phyloP scores from a whole-genome alignment of 2,329 filamentous ascomycete species.

The Penicillium sp. region DNA sequence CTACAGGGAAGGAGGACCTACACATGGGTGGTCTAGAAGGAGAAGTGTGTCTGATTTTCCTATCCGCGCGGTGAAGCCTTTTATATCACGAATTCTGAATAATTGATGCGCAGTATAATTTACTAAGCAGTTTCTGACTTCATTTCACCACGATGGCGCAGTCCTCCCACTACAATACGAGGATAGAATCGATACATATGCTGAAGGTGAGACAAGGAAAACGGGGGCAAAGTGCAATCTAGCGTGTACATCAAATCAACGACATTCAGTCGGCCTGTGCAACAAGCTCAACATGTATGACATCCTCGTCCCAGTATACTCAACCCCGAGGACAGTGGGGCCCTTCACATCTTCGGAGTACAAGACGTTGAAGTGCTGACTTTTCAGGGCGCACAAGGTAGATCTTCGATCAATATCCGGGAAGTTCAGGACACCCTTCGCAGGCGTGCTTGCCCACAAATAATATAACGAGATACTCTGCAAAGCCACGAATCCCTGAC shows the following conservation, averaged over 20 bases:
- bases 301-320: slow-evolving; percentile 23
- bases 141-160: too few species aligned
- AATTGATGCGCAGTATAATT: too few species aligned
- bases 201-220: too few species aligned
- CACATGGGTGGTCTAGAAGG: too few species aligned
- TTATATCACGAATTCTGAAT: too few species aligned
- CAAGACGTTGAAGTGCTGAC: slow-evolving; percentile 13
- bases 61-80: too few species aligned
- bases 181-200: too few species aligned
- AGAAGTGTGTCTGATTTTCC: too few species aligned
- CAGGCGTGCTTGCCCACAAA: slow-evolving; percentile 19
- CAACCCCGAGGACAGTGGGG: slow-evolving; percentile 18
- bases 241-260: not conserved
- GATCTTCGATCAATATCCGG: slow-evolving; percentile 17
- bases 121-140: too few species aligned
- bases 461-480: slow-evolving; percentile 22
- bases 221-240: too few species aligned
- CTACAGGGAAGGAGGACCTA: too few species aligned
- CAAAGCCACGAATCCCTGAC: slow-evolving; percentile 9
- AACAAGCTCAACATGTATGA: slow-evolving; percentile 17
- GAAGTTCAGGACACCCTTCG: slow-evolving; percentile 19
- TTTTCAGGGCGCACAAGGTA: not conserved
- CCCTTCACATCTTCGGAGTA: slow-evolving; percentile 19
- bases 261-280: slow-evolving; percentile 4
- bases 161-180: too few species aligned